Base-by-base conservation (phyloP, 305 asterid genomes). In the Solanum chacoense region DNA sequence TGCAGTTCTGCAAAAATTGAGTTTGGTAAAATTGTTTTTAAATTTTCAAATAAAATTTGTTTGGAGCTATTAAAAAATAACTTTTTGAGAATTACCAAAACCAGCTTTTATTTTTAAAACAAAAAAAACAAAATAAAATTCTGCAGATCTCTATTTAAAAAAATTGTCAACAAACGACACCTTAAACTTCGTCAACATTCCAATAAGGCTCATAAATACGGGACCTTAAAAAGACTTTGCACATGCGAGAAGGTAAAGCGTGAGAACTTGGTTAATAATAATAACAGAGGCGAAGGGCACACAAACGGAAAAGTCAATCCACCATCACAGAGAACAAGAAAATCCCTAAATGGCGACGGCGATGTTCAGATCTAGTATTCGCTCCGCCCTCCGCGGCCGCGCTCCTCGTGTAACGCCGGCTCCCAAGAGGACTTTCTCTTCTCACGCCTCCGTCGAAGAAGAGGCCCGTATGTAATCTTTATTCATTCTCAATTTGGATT, bases 321-420 rank as follows among this genome's bases (percentile, higher is more conserved):
- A 83, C 29, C 42, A 83, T 22, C 74, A 83, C 31, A 90, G 85
- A 69, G 74, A 71, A 22, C 38, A 35, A 45, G 34, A 50, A 7
- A 20, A 80, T 89, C 75, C 83, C 76, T 12, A 55, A 89, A 95
- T 95, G 98, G 95, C 98, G 85, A 85, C 95, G 91, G 95, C 96
- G 91, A 91, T 93, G 28, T 85, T 92, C 90, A 94, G 96, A 94
- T 94, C 96, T 92, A 91, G 93, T 79, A 85, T 94, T 81, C 96
- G 96, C 87, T 92, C 96, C 89, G 93, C 94, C 92, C 90, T 93
- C 29, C 95, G 95, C 71, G 91, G 96, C 14, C 92, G 96, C 77
- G 91, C 93, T 32, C 29, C 93, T 74, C 93, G 91, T 63, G 88
- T 74, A 76, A 38, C 92, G 85, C 91, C 92, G 11, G 92, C 93